Conservation (phyloP, 768 basidiomycete species). For the Amanita fuliginea region DNA sequence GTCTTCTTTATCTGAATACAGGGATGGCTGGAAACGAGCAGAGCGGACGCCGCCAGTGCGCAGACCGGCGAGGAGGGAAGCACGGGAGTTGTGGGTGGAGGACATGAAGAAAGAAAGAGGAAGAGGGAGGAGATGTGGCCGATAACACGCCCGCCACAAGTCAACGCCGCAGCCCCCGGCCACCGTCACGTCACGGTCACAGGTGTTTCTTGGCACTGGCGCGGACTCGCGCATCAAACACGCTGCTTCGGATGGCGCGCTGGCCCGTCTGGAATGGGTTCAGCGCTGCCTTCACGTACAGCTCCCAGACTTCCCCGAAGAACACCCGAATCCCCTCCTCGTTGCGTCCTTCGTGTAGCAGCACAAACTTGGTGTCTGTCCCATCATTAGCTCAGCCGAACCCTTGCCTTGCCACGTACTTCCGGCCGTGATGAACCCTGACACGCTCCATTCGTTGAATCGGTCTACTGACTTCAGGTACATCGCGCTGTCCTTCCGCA, state of each 20-base stretch:
- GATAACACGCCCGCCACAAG: neutral
- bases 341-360: constrained; percentile 92
- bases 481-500: constrained; percentile 75
- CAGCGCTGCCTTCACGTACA: constrained; percentile 89
- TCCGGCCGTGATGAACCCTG: constrained; percentile 89
- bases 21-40: constrained; percentile 28
- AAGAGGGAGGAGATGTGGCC: constrained; percentile 14
- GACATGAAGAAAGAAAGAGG: constrained; percentile 32
- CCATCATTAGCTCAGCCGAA: constrained; percentile 12
- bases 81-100: constrained; percentile 48
- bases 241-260: constrained; percentile 62
- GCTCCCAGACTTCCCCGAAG: constrained; percentile 94
- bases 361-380: constrained; percentile 87
- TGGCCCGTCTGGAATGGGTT: constrained; percentile 98
- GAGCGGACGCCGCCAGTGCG: constrained; percentile 87
- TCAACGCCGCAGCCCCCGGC: constrained; percentile 14
- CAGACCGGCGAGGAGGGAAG: constrained; percentile 80
- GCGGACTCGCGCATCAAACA: constrained; percentile 78
- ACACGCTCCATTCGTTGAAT: constrained; percentile 98
- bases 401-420: constrained; percentile 47
- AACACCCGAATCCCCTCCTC: constrained; percentile 93
- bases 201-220: constrained; percentile 82
- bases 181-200: constrained; percentile 19
- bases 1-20: constrained; percentile 45
- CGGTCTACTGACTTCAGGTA: constrained; percentile 92